Percentiles rank a stretch among this genome's conserved stretches.
phyloP scores from a whole-genome alignment of 2,329 filamentous ascomycete species.

The Fusarium staphyleae region DNA sequence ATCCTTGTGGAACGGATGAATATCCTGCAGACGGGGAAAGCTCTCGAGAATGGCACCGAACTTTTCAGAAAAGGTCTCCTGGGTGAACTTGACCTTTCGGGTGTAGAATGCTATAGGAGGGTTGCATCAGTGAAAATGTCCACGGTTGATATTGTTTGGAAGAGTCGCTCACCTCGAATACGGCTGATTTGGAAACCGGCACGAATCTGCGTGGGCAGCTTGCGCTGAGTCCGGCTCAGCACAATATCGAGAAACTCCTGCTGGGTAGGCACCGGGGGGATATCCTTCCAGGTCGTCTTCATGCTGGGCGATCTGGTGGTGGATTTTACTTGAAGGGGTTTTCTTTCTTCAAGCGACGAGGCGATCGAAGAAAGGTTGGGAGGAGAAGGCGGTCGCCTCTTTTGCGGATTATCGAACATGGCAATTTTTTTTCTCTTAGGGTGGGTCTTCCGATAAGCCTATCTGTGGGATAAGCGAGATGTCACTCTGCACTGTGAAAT shows the following conservation, averaged over 20 bases:
- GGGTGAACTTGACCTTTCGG: conserved; percentile 96
- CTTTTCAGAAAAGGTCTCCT: conserved; percentile 96
- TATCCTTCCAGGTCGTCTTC: conserved; percentile 76
- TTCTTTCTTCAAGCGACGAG: conserved; percentile 7
- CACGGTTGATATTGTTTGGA: background rate
- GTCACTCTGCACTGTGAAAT: conserved; percentile 20
- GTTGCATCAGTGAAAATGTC: conserved; percentile 13
- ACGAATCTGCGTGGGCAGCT: conserved; percentile 93
- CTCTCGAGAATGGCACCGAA: conserved; percentile 88
- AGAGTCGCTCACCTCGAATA: conserved; percentile 67
- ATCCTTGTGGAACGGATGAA: conserved; percentile 87
- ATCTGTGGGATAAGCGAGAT: conserved; percentile 21
- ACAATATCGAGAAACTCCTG: conserved; percentile 99
- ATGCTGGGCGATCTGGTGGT: conserved; percentile 51
- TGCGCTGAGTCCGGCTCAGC: conserved; percentile 88
- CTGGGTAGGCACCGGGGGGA: conserved; percentile 86
- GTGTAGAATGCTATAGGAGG: conserved; percentile 81
- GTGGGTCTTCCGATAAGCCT: background rate
- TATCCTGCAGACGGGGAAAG: conserved; percentile 91
- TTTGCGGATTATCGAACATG: conserved; percentile 30
- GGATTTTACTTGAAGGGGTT: conserved; percentile 8
- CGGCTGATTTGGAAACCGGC: conserved; percentile 93
- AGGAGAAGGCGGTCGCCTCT: conserved; percentile 27
- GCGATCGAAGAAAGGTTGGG: conserved; percentile 6
- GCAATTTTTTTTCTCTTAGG: conserved; percentile 43